A percentile compares a stretch with the other conserved stretches of the same genome.
These are phyloP conservation scores for Citrus sinensis DNA, from an alignment of 345 rosid species.

Conservation along the genomic window DNA sequence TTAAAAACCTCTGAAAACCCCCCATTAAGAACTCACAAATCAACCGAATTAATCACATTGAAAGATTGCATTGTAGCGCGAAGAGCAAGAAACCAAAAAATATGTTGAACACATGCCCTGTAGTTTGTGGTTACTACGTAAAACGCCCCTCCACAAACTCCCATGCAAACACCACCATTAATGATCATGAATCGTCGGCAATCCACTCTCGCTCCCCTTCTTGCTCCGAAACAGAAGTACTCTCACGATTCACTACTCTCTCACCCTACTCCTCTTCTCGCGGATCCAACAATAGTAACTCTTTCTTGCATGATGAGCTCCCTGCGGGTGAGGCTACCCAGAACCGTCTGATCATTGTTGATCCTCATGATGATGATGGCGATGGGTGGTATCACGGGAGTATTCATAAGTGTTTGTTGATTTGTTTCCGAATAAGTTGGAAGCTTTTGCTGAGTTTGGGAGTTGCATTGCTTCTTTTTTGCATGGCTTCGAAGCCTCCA, in stretches of 20 bases:
- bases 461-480: slow-evolving; percentile 72
- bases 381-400: slow-evolving; percentile 15
- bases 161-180: slow-evolving; percentile 41
- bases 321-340: slow-evolving; percentile 9
- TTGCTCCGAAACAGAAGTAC: slow-evolving; percentile 21
- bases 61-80: not conserved
- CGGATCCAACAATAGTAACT: slow-evolving; percentile 37
- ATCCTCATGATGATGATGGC: not conserved
- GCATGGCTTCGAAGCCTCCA: slow-evolving; percentile 74
- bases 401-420: slow-evolving; percentile 40
- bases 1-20: slow-evolving; percentile 1
- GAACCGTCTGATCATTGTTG: slow-evolving; percentile 47
- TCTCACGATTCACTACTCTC: slow-evolving; percentile 29
- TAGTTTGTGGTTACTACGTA: slow-evolving; percentile 50
- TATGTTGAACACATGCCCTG: slow-evolving; percentile 29
- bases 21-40: not conserved
- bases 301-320: slow-evolving; percentile 25
- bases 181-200: slow-evolving; percentile 23
- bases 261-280: slow-evolving; percentile 52
- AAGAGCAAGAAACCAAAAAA: slow-evolving; percentile 40
- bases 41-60: not conserved
- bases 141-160: slow-evolving; percentile 74
- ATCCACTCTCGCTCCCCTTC: slow-evolving; percentile 32
- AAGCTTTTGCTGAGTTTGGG: slow-evolving; percentile 65
- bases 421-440: slow-evolving; percentile 60